A percentile compares a stretch with the other conserved stretches of the same genome.
Conservation (phyloP, 2,329 filamentous ascomycete genomes). For the Xylaria sp. region DNA sequence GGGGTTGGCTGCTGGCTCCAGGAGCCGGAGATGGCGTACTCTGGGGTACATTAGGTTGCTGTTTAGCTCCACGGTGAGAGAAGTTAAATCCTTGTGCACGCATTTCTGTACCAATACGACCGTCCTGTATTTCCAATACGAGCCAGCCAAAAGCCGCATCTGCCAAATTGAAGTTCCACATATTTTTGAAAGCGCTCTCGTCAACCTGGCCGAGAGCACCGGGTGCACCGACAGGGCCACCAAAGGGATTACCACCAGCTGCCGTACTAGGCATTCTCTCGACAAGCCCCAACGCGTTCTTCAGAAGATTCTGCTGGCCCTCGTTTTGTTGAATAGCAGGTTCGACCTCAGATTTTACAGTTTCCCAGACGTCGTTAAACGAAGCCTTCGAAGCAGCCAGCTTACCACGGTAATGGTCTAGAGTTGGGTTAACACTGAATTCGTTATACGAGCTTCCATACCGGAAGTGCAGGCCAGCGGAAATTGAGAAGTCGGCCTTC, state of each 20-base stretch:
- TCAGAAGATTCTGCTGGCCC: conserved; percentile 89
- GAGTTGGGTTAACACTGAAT: conserved; percentile 97
- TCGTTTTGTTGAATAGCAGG: conserved; percentile 94
- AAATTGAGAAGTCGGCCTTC: conserved; percentile 98
- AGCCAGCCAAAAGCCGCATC: conserved; percentile 98
- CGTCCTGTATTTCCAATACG: conserved; percentile 93
- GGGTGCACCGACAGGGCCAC: conserved; percentile 80
- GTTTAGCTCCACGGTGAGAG: conserved; percentile 90
- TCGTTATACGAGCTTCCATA: conserved; percentile 99
- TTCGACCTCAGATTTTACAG: conserved; percentile 94
- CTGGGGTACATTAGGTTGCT: conserved; percentile 60
- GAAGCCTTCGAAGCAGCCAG: conserved; percentile 97
- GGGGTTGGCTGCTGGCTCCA: conserved; percentile 47
- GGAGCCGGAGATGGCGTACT: conserved; percentile 53
- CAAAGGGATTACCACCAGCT: conserved; percentile 96
- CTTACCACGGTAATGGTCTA: conserved; percentile 98
- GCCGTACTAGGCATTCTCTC: conserved; percentile 97
- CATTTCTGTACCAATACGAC: conserved; percentile 98
- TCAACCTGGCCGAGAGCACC: conserved; percentile 87
- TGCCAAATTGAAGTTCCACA: conserved; percentile 99
- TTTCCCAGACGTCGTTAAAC: conserved; percentile 99
- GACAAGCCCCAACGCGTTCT: conserved; percentile 92
- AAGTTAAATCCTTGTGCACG: conserved; percentile 99
- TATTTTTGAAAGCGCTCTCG: conserved; percentile 99
- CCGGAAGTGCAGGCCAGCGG: conserved; percentile 95